A percentile compares a stretch with the other conserved stretches of the same genome.
phyloP scores from a whole-genome alignment of 1,139 yeast species.

The Hansenula lynferdii region DNA sequence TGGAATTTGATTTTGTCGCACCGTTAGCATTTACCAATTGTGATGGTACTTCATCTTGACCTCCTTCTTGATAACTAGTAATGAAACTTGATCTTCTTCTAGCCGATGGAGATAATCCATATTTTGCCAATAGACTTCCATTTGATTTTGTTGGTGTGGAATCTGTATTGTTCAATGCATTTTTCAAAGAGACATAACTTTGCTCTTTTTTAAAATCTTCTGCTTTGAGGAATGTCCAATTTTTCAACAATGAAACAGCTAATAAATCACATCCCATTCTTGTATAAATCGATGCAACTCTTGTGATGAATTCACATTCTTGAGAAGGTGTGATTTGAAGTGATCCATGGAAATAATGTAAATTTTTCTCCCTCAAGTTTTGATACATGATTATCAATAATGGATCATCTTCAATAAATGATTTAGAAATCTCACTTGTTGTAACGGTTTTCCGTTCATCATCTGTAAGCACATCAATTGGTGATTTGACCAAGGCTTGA shows the following conservation, averaged over 20 bases:
- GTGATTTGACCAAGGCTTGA: constrained; percentile 60
- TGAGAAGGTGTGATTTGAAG: constrained; percentile 37
- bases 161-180: constrained; percentile 7
- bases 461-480: constrained; percentile 33
- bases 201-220: constrained; percentile 12
- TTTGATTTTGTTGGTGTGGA: constrained; percentile 9
- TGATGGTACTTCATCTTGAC: neutral
- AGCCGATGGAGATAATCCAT: constrained; percentile 20
- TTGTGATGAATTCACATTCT: constrained; percentile 60
- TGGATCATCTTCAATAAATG: constrained; percentile 76
- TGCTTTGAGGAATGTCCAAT: constrained; percentile 58
- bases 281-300: constrained; percentile 62
- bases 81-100: constrained; percentile 19
- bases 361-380: constrained; percentile 48
- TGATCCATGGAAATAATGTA: constrained; percentile 45
- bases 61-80: constrained; percentile 3
- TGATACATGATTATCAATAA: constrained; percentile 64
- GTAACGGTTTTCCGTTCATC: constrained; percentile 19
- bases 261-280: constrained; percentile 92
- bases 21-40: too few species aligned
- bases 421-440: constrained; percentile 29
- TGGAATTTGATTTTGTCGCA: too few species aligned
- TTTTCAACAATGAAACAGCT: constrained; percentile 54
- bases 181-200: constrained; percentile 7
- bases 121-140: constrained; percentile 15